Conservation (phyloP, 164 flowering plant genomes). For the Paratinospora sagittata region DNA sequence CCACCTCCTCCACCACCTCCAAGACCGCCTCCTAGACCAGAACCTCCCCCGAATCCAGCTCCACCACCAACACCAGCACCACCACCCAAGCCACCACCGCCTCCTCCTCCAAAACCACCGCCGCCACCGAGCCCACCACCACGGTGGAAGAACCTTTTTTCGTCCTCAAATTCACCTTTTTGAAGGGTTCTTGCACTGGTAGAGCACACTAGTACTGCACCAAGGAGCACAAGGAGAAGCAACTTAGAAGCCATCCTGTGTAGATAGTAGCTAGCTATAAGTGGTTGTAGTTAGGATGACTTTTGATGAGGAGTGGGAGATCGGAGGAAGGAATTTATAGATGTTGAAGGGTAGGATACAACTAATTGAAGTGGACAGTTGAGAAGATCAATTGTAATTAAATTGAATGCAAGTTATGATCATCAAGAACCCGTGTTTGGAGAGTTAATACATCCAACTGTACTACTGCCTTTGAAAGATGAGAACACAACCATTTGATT, state of each 20-base stretch:
- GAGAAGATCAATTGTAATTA: slow-evolving; percentile 7
- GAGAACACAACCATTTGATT: background rate
- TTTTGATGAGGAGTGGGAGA: slow-evolving; percentile 10
- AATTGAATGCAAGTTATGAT: slow-evolving; percentile 7
- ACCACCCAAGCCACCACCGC: slow-evolving; percentile 10
- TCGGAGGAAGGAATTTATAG: slow-evolving; percentile 8
- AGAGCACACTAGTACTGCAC: too few relatives aligned
- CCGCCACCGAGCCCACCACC: slow-evolving; percentile 17
- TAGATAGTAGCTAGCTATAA: background rate
- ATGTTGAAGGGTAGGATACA: background rate
- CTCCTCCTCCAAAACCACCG: slow-evolving; percentile 13
- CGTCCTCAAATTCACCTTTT: slow-evolving; percentile 13
- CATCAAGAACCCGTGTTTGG: slow-evolving; percentile 15
- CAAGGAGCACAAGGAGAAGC: slow-evolving; percentile 10
- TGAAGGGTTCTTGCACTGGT: too few relatives aligned
- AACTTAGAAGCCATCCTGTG: slow-evolving; percentile 14
- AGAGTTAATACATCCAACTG: slow-evolving; percentile 12
- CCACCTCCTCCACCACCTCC: slow-evolving; percentile 18
- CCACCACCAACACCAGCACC: slow-evolving; percentile 15
- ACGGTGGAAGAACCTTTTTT: slow-evolving; percentile 12
- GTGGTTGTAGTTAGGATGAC: background rate
- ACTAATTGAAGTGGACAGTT: slow-evolving; percentile 2
- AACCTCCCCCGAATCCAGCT: slow-evolving; percentile 12
- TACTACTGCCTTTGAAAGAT: slow-evolving; percentile 1
- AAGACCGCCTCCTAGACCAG: slow-evolving; percentile 10